Evolutionary conservation across 2,329 filamentous ascomycete genomes (phyloP).

Genomic region (Pseudocercospora musae): DNA sequence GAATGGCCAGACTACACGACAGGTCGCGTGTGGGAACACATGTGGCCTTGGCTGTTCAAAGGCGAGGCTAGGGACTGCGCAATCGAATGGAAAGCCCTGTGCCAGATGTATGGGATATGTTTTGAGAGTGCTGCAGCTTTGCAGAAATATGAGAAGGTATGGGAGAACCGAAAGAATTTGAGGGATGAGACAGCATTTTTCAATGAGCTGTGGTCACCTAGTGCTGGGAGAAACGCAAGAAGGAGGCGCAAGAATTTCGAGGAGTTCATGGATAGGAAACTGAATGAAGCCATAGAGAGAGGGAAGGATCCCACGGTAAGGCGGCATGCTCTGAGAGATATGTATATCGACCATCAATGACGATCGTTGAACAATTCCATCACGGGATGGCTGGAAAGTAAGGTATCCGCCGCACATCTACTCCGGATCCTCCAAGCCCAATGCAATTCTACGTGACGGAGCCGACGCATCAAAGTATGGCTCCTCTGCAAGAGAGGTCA

Average conservation of each 20-base stretch:
- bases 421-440: conserved; percentile 50
- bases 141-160: conserved; percentile 18
- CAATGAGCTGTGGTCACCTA: conserved; percentile 15
- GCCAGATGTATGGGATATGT: conserved; percentile 22
- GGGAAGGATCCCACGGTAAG: conserved; percentile 1
- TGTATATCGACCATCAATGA: neutral
- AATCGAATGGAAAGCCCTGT: conserved; percentile 14
- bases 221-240: conserved; percentile 4
- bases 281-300: conserved; percentile 2
- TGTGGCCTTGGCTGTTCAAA: conserved; percentile 25
- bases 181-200: conserved; percentile 16
- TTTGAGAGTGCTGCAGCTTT: conserved; percentile 11
- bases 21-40: conserved; percentile 24
- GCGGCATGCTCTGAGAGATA: neutral
- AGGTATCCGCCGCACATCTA: neutral
- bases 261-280: conserved; percentile 7
- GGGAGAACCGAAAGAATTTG: conserved; percentile 18
- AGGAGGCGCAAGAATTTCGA: conserved; percentile 3
- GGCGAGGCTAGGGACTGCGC: conserved; percentile 16
- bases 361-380: neutral
- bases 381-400: neutral
- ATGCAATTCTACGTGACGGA: conserved; percentile 62
- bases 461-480: conserved; percentile 64
- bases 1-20: conserved; percentile 16
- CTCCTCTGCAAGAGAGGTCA: conserved; percentile 66